These are phyloP conservation scores for Solanum pinnatisectum DNA, from an alignment of 257 asterid genomes.

Conservation along the genomic window DNA sequence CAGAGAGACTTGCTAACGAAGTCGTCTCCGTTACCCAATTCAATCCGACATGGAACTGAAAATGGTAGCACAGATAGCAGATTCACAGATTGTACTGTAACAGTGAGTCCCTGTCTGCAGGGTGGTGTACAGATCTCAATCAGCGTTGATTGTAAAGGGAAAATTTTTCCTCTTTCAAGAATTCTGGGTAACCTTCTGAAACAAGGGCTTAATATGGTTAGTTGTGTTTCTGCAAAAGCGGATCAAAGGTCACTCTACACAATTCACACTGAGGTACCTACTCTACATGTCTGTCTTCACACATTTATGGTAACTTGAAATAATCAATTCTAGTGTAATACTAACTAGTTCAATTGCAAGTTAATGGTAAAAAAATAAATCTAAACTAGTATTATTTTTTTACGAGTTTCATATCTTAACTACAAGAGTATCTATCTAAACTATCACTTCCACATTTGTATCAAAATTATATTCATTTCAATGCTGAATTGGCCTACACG, in stretches of 20 bases:
- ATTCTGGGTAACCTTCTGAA: conserved; percentile 18
- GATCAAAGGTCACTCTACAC: conserved; percentile 22
- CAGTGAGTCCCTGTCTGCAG: conserved; percentile 8
- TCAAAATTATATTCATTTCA: background rate
- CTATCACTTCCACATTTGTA: background rate
- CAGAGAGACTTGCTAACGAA: conserved; percentile 21
- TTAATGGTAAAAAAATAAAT: no score
- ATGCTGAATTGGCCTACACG: background rate
- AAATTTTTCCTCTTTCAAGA: conserved; percentile 23
- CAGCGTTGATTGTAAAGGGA: background rate
- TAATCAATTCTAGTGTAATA: no score
- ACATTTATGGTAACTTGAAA: background rate
- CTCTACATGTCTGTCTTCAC: background rate
- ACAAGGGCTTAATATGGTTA: conserved; percentile 25
- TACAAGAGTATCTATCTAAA: background rate
- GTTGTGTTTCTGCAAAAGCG: conserved; percentile 30
- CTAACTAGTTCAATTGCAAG: background rate
- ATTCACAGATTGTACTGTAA: conserved; percentile 1
- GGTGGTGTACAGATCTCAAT: conserved; percentile 41
- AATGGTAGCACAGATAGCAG: background rate
- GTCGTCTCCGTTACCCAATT: background rate
- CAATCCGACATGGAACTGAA: background rate
- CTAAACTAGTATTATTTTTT: background rate
- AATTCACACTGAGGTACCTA: conserved; percentile 53
- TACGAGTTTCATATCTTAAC: background rate